phyloP scores from a whole-genome alignment of 768 basidiomycete genomes.

The Boletus huronensis region DNA sequence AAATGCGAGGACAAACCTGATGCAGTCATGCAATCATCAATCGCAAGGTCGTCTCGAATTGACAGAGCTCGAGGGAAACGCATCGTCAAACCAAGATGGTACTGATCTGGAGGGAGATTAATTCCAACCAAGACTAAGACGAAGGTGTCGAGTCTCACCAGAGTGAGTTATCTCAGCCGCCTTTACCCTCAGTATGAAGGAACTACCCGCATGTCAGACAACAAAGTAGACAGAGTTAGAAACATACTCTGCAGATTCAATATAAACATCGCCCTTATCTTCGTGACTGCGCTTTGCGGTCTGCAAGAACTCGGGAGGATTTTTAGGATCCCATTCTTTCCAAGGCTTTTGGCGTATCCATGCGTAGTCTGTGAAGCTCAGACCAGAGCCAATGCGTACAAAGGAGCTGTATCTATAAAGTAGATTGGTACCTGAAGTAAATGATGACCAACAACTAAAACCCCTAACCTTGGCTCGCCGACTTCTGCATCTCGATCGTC shows the following conservation, averaged over 20 bases:
- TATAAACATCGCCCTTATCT: conserved; percentile 87
- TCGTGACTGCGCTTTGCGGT: conserved; percentile 60
- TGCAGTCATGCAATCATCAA: conserved; percentile 71
- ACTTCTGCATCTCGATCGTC: conserved; percentile 59
- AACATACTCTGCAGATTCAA: conserved; percentile 82
- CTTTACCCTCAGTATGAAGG: conserved; percentile 91
- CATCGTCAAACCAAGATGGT: conserved; percentile 84
- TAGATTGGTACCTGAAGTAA: neutral
- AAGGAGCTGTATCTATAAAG: conserved; percentile 74
- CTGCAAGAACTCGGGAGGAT: conserved; percentile 66
- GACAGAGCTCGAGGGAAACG: conserved; percentile 85
- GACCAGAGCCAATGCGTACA: conserved; percentile 85
- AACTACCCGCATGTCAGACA: conserved; percentile 44
- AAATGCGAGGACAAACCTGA: conserved; percentile 42
- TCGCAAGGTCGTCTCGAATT: conserved; percentile 74
- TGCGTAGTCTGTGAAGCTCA: conserved; percentile 81
- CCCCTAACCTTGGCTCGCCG: conserved; percentile 57
- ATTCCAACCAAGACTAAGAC: neutral
- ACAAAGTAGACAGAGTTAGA: neutral
- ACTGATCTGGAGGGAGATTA: conserved; percentile 54
- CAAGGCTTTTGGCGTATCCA: conserved; percentile 82
- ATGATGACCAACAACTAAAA: neutral
- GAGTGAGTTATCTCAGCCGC: conserved; percentile 85
- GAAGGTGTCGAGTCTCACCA: conserved; percentile 38
- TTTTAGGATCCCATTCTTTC: conserved; percentile 74